Percentiles rank a stretch among this genome's conserved stretches.
Conservation (phyloP, 768 basidiomycete species). For the Baorangia bicolor region DNA sequence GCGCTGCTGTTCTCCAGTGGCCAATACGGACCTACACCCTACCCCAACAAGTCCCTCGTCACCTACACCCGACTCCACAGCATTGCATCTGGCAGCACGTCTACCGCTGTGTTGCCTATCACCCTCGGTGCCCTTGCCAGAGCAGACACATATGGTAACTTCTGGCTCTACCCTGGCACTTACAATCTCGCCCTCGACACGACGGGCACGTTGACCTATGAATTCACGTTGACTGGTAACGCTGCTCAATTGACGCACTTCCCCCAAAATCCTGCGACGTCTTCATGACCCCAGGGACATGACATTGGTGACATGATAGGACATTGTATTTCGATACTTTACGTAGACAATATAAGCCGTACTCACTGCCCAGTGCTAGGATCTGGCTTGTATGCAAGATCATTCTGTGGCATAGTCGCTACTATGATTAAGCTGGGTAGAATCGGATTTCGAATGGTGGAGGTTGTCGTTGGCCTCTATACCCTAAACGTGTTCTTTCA, state of each 20-base stretch:
- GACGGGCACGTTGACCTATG: slow-evolving; percentile 35
- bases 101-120: slow-evolving; percentile 39
- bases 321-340: background rate
- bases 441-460: background rate
- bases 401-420: background rate
- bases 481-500: background rate
- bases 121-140: slow-evolving; percentile 50
- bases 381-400: background rate
- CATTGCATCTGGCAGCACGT: slow-evolving; percentile 29
- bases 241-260: slow-evolving; percentile 41
- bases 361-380: too few species aligned
- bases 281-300: background rate
- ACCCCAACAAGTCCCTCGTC: slow-evolving; percentile 52
- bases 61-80: slow-evolving; percentile 45
- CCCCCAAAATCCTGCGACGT: slow-evolving; percentile 33
- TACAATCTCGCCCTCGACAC: slow-evolving; percentile 46
- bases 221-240: slow-evolving; percentile 44
- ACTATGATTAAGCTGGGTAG: background rate
- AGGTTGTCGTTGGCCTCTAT: background rate
- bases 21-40: slow-evolving; percentile 47
- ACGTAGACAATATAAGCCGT: too few species aligned
- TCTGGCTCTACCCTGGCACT: slow-evolving; percentile 45
- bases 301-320: background rate
- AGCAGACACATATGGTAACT: slow-evolving; percentile 44
- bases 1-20: slow-evolving; percentile 52